These are phyloP conservation scores for Helicostylum pulchrum DNA, from an alignment of 192 early-diverging fungal species.

Conservation along the genomic window DNA sequence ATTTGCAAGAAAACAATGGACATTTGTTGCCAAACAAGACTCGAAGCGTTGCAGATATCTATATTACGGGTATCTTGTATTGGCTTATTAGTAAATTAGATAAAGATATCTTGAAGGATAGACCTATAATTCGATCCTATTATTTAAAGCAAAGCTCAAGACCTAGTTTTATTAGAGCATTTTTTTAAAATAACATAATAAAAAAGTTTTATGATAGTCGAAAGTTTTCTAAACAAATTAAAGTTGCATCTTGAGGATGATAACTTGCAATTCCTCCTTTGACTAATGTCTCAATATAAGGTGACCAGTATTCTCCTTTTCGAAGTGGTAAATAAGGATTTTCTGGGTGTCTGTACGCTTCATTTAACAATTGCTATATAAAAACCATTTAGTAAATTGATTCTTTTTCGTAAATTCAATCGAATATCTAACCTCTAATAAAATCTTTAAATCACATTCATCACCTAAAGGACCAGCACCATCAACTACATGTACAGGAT, in stretches of 20 bases:
- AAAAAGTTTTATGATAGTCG: not conserved
- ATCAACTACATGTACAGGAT: constrained; percentile 22
- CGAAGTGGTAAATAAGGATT: constrained; percentile 44
- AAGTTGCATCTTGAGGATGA: constrained; percentile 44
- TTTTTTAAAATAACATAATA: not conserved
- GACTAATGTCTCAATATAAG: constrained; percentile 51
- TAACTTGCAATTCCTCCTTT: constrained; percentile 47
- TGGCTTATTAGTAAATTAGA: constrained; percentile 1
- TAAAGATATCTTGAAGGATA: not conserved
- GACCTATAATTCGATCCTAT: not conserved
- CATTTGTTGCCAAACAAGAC: not conserved
- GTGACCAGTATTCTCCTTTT: constrained; percentile 48
- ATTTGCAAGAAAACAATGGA: not conserved
- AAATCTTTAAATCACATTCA: constrained; percentile 19
- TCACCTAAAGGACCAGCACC: not conserved
- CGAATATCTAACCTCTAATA: constrained; percentile 17
- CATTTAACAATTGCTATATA: constrained; percentile 52
- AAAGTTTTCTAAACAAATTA: constrained; percentile 43
- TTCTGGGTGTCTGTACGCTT: constrained; percentile 30
- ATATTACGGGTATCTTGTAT: not conserved
- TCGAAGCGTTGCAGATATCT: constrained; percentile 2
- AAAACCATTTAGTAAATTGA: not conserved
- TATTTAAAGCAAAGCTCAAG: constrained; percentile 4
- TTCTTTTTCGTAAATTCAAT: not conserved
- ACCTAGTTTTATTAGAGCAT: constrained; percentile 2